Evolutionary conservation across 2,329 filamentous ascomycete genomes (phyloP).

Genomic region (Aureobasidium uvarum): DNA sequence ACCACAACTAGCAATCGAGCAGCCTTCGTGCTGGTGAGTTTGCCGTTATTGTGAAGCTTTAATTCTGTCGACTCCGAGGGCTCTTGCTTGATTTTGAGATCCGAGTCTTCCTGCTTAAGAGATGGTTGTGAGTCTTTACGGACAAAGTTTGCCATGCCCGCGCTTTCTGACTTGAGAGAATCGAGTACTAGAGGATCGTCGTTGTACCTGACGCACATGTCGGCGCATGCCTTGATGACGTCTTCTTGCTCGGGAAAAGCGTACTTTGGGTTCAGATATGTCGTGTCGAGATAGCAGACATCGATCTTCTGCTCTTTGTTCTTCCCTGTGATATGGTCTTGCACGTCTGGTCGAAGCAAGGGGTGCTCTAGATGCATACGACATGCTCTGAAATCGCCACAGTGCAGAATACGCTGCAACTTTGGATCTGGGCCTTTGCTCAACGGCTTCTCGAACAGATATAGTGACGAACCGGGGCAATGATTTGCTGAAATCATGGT

Average conservation of each 20-base stretch:
- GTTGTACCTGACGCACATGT: constrained; percentile 77
- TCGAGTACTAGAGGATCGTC: constrained; percentile 61
- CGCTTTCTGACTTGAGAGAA: constrained; percentile 52
- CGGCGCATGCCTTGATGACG: constrained; percentile 82
- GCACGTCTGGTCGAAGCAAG: constrained; percentile 69
- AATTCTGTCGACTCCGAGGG: constrained; percentile 41
- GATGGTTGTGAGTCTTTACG: constrained; percentile 45
- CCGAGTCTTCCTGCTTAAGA: constrained; percentile 43
- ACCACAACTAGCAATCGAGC: constrained; percentile 85
- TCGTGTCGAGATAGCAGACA: constrained; percentile 95
- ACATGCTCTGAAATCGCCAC: constrained; percentile 92
- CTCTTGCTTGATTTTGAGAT: constrained; percentile 39
- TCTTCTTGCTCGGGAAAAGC: constrained; percentile 86
- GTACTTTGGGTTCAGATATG: constrained; percentile 93
- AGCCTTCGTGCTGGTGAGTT: constrained; percentile 39
- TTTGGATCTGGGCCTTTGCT: constrained; percentile 60
- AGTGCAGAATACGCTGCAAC: constrained; percentile 81
- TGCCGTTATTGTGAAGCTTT: constrained; percentile 32
- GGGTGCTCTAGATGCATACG: constrained; percentile 80
- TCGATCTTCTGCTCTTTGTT: constrained; percentile 82
- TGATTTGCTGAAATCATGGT: constrained; percentile 98
- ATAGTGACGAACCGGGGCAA: constrained; percentile 91
- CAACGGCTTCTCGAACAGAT: constrained; percentile 79
- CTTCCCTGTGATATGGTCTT: constrained; percentile 69
- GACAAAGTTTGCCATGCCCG: constrained; percentile 64